Evolutionary conservation across 1,284 basidiomycete species (phyloP).

Genomic region (Marasmius tenuissimus): DNA sequence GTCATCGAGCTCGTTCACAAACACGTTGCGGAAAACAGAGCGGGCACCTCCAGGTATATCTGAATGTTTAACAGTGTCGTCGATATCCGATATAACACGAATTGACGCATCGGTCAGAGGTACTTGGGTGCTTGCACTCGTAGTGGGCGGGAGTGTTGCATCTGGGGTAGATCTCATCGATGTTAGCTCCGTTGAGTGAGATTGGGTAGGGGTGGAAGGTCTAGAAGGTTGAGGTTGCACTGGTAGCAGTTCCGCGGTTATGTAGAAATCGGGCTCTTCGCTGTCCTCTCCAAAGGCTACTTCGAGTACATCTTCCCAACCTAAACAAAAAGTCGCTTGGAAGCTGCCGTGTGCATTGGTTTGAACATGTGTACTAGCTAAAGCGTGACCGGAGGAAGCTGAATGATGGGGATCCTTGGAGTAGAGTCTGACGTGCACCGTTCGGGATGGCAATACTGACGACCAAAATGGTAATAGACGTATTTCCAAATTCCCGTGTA

Average conservation of each 20-base stretch:
- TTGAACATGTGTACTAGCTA: conserved; percentile 42
- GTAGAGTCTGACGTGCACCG: conserved; percentile 46
- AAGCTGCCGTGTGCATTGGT: conserved; percentile 76
- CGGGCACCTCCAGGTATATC: conserved; percentile 74
- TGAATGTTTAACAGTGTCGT: conserved; percentile 89
- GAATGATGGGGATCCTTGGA: conserved; percentile 11
- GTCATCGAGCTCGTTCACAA: conserved; percentile 76
- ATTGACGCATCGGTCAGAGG: conserved; percentile 59
- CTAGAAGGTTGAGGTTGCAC: conserved; percentile 2
- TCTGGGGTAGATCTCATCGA: not conserved
- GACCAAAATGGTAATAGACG: conserved; percentile 81
- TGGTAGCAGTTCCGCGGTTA: conserved; percentile 55
- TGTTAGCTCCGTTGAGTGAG: conserved; percentile 6
- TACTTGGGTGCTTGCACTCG: conserved; percentile 29
- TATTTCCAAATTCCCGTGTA: conserved; percentile 73
- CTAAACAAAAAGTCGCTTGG: conserved; percentile 56
- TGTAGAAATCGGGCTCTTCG: conserved; percentile 56
- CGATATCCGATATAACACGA: conserved; percentile 89
- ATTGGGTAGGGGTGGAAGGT: conserved; percentile 14
- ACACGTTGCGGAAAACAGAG: conserved; percentile 77
- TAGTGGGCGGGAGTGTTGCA: conserved; percentile 21
- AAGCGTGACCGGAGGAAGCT: conserved; percentile 19
- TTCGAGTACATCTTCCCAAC: conserved; percentile 64
- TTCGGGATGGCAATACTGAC: conserved; percentile 60
- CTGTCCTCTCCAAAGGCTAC: conserved; percentile 56